These are phyloP conservation scores for Plasmodium cynomolgi DNA, from an alignment of 169 alveolate species.

Conservation along the genomic window DNA sequence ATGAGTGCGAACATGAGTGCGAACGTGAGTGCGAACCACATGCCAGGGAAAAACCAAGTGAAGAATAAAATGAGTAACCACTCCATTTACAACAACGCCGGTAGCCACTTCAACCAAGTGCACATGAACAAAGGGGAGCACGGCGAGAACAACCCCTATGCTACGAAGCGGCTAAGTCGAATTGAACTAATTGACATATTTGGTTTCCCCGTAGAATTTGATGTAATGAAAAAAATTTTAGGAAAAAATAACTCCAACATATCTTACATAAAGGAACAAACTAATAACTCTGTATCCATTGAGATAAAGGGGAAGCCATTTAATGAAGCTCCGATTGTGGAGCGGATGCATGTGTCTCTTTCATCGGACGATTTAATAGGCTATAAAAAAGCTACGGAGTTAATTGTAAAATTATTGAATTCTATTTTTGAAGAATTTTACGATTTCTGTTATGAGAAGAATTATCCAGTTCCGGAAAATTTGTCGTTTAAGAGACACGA, in stretches of 20 bases:
- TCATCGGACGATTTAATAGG: constrained; percentile 78
- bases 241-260: constrained; percentile 86
- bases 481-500: constrained; percentile 86
- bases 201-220: constrained; percentile 87
- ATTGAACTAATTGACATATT: constrained; percentile 87
- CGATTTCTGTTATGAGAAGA: constrained; percentile 75
- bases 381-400: constrained; percentile 80
- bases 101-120: background rate
- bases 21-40: background rate
- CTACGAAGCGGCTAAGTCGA: constrained; percentile 78
- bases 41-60: constrained; percentile 21
- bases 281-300: constrained; percentile 82
- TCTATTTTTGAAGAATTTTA: constrained; percentile 84
- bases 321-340: constrained; percentile 86
- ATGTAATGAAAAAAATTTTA: constrained; percentile 81
- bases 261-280: constrained; percentile 82
- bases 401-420: constrained; percentile 82
- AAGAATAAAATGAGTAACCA: constrained; percentile 17
- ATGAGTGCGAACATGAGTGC: background rate
- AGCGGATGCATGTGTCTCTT: constrained; percentile 84
- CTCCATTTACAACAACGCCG: constrained; percentile 11
- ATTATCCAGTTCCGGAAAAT: constrained; percentile 72
- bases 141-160: constrained; percentile 38
- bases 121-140: constrained; percentile 13
- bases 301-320: constrained; percentile 86